Conservation (phyloP, 2,329 filamentous ascomycete species). For the Exophiala xenobiotica region DNA sequence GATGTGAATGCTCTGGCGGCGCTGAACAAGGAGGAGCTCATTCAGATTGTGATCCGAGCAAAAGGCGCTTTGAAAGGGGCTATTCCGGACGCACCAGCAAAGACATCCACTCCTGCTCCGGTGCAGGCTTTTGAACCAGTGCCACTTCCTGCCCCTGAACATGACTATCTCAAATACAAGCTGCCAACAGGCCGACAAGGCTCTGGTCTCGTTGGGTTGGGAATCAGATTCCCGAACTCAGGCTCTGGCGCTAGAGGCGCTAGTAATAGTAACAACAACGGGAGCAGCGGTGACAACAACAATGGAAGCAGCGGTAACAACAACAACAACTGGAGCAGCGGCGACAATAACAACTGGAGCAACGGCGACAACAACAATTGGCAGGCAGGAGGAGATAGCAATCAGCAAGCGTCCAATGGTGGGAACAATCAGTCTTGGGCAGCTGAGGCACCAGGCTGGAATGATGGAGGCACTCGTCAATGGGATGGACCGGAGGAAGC, state of each 20-base stretch:
- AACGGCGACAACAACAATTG: constrained; percentile 7
- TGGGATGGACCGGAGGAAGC: background rate
- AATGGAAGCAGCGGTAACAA: no score
- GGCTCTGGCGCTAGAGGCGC: background rate
- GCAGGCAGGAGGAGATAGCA: background rate
- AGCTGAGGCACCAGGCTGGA: no score
- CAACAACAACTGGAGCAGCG: background rate
- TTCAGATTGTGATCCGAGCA: constrained; percentile 27
- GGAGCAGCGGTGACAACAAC: background rate
- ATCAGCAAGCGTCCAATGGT: background rate
- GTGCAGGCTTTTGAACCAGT: constrained; percentile 16
- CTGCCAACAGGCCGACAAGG: constrained; percentile 17
- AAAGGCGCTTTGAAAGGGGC: constrained; percentile 22
- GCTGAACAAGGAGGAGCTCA: constrained; percentile 26
- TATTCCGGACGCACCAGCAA: constrained; percentile 21
- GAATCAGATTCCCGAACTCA: constrained; percentile 5
- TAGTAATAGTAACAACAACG: constrained; percentile 1
- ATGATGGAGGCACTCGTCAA: background rate
- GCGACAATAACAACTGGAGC: constrained; percentile 2
- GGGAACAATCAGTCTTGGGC: no score
- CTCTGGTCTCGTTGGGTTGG: constrained; percentile 11
- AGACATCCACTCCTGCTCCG: constrained; percentile 5
- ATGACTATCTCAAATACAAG: constrained; percentile 22
- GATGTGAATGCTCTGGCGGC: constrained; percentile 24
- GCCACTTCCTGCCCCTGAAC: constrained; percentile 20